Evolutionary conservation across 1,284 basidiomycete genomes (phyloP).

Genomic region (Cystobasidium pallidum): DNA sequence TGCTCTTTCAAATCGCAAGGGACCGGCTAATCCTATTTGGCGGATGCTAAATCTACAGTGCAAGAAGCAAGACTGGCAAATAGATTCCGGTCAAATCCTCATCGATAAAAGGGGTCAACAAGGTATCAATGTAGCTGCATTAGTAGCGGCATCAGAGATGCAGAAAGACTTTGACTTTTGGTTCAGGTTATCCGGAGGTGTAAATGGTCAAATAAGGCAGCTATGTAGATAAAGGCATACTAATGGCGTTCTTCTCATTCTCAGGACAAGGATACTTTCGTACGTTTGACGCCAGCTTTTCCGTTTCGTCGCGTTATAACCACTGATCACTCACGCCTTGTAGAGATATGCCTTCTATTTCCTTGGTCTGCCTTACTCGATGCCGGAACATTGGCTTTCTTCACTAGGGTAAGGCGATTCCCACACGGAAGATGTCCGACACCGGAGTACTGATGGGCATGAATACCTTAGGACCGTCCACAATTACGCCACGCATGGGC

Average conservation of each 20-base stretch:
- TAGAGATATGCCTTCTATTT: constrained; percentile 59
- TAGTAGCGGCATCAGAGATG: constrained; percentile 60
- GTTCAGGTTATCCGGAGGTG: constrained; percentile 60
- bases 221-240: background rate
- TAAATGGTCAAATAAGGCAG: constrained; percentile 44
- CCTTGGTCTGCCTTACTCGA: constrained; percentile 56
- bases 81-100: constrained; percentile 59
- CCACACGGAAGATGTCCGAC: too few species aligned
- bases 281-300: constrained; percentile 44
- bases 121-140: constrained; percentile 60
- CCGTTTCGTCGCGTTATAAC: constrained; percentile 52
- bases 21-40: constrained; percentile 60
- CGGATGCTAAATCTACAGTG: constrained; percentile 59
- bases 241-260: background rate
- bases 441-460: background rate
- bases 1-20: constrained; percentile 49
- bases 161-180: constrained; percentile 59
- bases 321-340: constrained; percentile 13
- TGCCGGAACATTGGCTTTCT: constrained; percentile 58
- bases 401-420: constrained; percentile 54
- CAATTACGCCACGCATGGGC: constrained; percentile 42
- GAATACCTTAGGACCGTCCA: constrained; percentile 4
- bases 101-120: constrained; percentile 60
- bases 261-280: constrained; percentile 59
- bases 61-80: constrained; percentile 57